These are phyloP conservation scores for Trichoderma virens DNA, from an alignment of 495 filamentous ascomycete genomes.

Conservation along the genomic window DNA sequence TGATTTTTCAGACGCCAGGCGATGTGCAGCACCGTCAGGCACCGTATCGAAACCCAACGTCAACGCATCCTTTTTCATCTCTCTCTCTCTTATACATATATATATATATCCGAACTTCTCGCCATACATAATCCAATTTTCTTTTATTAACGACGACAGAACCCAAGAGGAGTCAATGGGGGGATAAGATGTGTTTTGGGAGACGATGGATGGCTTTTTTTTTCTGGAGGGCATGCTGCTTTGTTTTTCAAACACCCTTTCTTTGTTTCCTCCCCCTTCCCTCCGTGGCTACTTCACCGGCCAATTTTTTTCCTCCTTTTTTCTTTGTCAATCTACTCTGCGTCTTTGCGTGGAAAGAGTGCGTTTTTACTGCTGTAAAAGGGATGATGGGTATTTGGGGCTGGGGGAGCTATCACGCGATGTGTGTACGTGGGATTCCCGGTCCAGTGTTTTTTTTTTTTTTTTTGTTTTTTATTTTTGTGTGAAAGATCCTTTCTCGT, in stretches of 20 bases:
- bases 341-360: not conserved
- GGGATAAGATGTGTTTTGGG: not conserved
- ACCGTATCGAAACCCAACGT: not conserved
- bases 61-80: no score
- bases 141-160: not conserved
- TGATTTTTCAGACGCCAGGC: not conserved
- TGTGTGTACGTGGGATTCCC: no score
- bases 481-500: slow-evolving; percentile 1
- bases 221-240: not conserved
- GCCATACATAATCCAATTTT: not conserved
- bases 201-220: not conserved
- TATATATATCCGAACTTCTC: not conserved
- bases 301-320: not conserved
- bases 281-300: not conserved
- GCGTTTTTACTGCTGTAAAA: not conserved
- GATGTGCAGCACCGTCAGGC: no score
- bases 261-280: not conserved
- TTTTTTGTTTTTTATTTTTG: not conserved
- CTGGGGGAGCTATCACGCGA: no score
- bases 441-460: not conserved
- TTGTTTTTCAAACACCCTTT: not conserved
- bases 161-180: not conserved
- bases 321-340: not conserved
- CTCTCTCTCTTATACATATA: no score
- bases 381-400: not conserved